These are phyloP conservation scores for Eucalyptus sp. DNA, from an alignment of 345 rosid species.

Conservation along the genomic window DNA sequence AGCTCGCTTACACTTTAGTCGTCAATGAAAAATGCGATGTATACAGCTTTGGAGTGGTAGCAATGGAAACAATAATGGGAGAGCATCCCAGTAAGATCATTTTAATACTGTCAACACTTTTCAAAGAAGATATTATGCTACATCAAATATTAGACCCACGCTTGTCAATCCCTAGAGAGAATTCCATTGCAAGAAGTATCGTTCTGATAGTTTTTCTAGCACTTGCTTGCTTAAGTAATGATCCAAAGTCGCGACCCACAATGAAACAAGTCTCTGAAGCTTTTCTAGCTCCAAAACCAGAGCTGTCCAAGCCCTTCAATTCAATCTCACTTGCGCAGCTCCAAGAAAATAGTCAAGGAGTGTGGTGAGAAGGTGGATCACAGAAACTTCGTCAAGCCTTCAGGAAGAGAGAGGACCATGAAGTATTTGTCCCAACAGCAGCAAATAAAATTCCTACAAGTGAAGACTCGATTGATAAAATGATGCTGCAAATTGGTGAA, in stretches of 20 bases:
- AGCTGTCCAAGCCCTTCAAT: neutral
- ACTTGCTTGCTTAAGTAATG: neutral
- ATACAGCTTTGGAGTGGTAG: constrained; percentile 8
- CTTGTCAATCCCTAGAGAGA: neutral
- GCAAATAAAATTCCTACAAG: neutral
- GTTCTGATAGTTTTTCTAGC: neutral
- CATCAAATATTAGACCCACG: neutral
- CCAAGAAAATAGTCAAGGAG: neutral
- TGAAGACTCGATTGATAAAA: neutral
- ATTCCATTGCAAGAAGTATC: neutral
- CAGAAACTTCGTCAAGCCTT: neutral
- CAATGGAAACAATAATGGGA: constrained; percentile 4
- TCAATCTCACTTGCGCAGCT: neutral
- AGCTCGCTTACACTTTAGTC: constrained; percentile 11
- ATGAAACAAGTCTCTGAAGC: neutral
- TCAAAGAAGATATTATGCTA: neutral
- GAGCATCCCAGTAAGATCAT: constrained; percentile 4
- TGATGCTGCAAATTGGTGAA: no score
- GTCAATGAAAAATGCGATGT: constrained; percentile 6
- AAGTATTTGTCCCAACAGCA: neutral
- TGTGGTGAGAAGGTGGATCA: neutral
- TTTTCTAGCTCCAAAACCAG: neutral
- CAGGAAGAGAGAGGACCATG: neutral
- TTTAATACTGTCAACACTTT: neutral
- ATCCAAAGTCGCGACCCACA: neutral